Percentiles rank a stretch among this genome's conserved stretches.
phyloP scores from a whole-genome alignment of 768 basidiomycete species.

The Dentipellis fragilis region DNA sequence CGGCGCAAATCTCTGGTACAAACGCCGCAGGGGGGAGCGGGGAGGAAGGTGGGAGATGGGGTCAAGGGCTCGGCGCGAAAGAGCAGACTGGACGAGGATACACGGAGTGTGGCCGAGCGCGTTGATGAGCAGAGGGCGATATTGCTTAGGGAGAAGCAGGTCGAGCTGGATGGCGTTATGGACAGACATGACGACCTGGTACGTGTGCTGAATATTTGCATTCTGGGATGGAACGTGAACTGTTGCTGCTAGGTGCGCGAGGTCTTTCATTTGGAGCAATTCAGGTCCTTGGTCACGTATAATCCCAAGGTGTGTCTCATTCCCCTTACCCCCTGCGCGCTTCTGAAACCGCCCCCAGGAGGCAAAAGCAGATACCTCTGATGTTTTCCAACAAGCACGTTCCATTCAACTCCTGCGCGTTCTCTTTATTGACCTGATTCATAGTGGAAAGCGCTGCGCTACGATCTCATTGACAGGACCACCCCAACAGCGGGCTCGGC shows the following conservation, averaged over 20 bases:
- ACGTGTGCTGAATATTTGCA: slow-evolving; percentile 19
- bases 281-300: slow-evolving; percentile 64
- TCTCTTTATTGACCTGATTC: too few relatives aligned
- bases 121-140: slow-evolving; percentile 29
- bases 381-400: slow-evolving; percentile 66
- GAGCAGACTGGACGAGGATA: not conserved
- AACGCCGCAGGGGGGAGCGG: too few relatives aligned
- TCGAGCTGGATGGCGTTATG: slow-evolving; percentile 45
- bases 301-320: slow-evolving; percentile 52
- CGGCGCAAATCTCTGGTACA: too few relatives aligned
- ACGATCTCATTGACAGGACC: slow-evolving; percentile 48
- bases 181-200: slow-evolving; percentile 70
- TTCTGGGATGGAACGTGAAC: slow-evolving; percentile 2
- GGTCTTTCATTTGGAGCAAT: slow-evolving; percentile 81
- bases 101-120: slow-evolving; percentile 9
- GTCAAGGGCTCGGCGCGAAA: too few relatives aligned
- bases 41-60: too few relatives aligned
- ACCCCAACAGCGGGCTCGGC: slow-evolving; percentile 34
- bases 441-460: slow-evolving; percentile 15
- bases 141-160: slow-evolving; percentile 50
- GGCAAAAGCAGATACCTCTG: slow-evolving; percentile 63
- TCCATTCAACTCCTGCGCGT: not conserved
- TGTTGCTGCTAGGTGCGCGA: slow-evolving; percentile 55
- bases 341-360: slow-evolving; percentile 26
- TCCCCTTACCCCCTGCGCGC: not conserved